Base-by-base conservation (phyloP, 1,284 basidiomycete species). In the Apiotrichum siamense region DNA sequence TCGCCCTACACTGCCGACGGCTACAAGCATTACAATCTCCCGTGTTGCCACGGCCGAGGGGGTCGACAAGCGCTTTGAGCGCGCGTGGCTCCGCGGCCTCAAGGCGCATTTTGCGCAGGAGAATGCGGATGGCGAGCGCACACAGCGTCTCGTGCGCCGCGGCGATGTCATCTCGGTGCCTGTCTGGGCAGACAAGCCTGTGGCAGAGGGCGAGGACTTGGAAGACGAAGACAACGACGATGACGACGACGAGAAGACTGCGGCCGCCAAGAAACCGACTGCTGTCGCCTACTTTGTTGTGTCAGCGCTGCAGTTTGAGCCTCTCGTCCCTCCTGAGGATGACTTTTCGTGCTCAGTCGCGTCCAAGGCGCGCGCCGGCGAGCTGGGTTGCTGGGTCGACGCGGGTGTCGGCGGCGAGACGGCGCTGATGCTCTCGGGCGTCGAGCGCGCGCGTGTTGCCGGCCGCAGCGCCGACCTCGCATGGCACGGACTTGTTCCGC, bases 351-450 rank as follows among this genome's bases (percentile, higher is more conserved):
- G 23, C 59, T 80, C 32, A 29, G 55, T 55, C 39, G 73, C 60
- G 18, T 71, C 64, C 23, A 72, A 65, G 61, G 66, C 66, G 13
- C 58, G 73, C 35, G 67, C 72, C 9, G 87, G 87, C 9, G 82
- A 88, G 65, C 69, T 92, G 7, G 94, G 94, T 0, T 94, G 87
- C 64, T 88, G 87, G 80, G 78, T 94, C 13, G 88, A 97, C 64
- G 75, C 83, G 0, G 69, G 77, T 1, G 65, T 79, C 6, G 88
- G 40, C 83, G 88, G 24, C 78, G 84, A 61, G 68, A 83, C 42
- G 70, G 76, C 27, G 68, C 63, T 70, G 54, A 57, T 67, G 0
- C 55, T 67, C 26, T 67, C n/a, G 84, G 86, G 74, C 65, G 83
- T 47, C 74, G 69, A 70, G 49, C 54, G 62, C 25, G 51, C 42